Conservation (phyloP, 257 asterid species). For the Forsythia suspensa region DNA sequence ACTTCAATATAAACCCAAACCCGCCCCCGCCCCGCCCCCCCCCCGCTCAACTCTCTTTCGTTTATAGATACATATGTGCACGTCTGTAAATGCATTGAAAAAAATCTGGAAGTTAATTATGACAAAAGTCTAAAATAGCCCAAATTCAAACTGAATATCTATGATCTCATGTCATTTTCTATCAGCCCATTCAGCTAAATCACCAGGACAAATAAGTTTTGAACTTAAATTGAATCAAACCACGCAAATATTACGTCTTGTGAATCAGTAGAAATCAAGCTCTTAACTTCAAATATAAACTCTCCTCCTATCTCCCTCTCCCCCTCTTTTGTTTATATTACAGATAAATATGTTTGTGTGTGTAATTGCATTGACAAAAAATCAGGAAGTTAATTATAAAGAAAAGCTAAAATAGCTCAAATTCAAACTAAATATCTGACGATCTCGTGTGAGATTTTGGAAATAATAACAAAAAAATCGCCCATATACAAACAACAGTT, state of each 20-base stretch:
- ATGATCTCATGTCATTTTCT: not conserved
- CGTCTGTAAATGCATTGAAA: too few relatives aligned
- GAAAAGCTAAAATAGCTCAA: not conserved
- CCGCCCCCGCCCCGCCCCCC: not conserved
- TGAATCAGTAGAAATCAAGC: constrained; percentile 16
- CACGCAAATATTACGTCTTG: not conserved
- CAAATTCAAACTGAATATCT: too few relatives aligned
- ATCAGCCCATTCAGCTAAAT: constrained; percentile 9
- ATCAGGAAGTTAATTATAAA: not conserved
- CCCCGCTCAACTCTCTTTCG: too few relatives aligned
- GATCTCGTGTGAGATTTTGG: not conserved
- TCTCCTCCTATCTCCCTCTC: not conserved
- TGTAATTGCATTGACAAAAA: not conserved
- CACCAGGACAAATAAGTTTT: not conserved
- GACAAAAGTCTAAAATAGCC: too few relatives aligned
- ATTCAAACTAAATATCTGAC: not conserved
- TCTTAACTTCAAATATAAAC: constrained; percentile 20
- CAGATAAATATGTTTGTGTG: not conserved
- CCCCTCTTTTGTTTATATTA: not conserved
- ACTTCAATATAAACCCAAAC: constrained; percentile 13
- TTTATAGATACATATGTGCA: too few relatives aligned
- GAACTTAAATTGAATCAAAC: not conserved
- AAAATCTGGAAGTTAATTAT: too few relatives aligned
- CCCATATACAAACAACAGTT: not conserved
- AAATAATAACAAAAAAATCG: constrained; percentile 10